Evolutionary conservation across 2,329 filamentous ascomycete species (phyloP).

Genomic region (Stagonosporopsis rhizophila): DNA sequence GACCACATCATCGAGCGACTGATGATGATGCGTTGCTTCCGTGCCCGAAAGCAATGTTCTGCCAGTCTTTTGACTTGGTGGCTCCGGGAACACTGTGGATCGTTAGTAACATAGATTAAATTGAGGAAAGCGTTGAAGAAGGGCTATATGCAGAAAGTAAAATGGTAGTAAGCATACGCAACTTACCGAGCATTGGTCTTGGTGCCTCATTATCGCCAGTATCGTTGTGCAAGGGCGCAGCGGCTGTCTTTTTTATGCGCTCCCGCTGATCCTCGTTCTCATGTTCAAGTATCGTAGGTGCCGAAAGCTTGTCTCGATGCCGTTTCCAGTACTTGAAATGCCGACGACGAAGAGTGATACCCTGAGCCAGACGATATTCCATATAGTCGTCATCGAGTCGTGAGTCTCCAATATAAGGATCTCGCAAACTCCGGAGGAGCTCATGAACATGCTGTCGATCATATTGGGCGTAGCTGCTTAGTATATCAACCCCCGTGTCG

Average conservation of each 20-base stretch:
- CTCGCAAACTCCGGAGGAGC: slow-evolving; percentile 36
- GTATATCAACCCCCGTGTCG: slow-evolving; percentile 45
- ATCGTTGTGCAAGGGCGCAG: slow-evolving; percentile 20
- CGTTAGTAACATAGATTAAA: background rate
- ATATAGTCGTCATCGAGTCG: slow-evolving; percentile 31
- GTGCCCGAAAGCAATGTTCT: slow-evolving; percentile 48
- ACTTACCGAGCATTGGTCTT: slow-evolving; percentile 10
- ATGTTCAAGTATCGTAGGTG: slow-evolving; percentile 34
- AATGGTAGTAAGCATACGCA: background rate
- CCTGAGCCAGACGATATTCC: slow-evolving; percentile 34
- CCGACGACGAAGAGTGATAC: slow-evolving; percentile 45
- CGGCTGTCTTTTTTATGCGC: slow-evolving; percentile 12
- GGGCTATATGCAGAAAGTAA: background rate
- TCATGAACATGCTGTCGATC: slow-evolving; percentile 42
- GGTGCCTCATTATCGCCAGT: slow-evolving; percentile 22
- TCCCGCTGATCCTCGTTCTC: slow-evolving; percentile 14
- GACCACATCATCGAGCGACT: slow-evolving; percentile 47
- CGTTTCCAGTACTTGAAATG: slow-evolving; percentile 50
- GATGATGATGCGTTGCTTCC: slow-evolving; percentile 47
- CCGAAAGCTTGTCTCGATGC: slow-evolving; percentile 46
- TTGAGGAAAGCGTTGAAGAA: background rate
- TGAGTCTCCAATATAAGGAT: slow-evolving; percentile 12
- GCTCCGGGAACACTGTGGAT: slow-evolving; percentile 19
- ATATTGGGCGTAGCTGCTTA: slow-evolving; percentile 40
- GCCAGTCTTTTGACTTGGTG: slow-evolving; percentile 42